These are phyloP conservation scores for Sparassis latifolia DNA, from an alignment of 1,284 basidiomycete species.

Conservation along the genomic window DNA sequence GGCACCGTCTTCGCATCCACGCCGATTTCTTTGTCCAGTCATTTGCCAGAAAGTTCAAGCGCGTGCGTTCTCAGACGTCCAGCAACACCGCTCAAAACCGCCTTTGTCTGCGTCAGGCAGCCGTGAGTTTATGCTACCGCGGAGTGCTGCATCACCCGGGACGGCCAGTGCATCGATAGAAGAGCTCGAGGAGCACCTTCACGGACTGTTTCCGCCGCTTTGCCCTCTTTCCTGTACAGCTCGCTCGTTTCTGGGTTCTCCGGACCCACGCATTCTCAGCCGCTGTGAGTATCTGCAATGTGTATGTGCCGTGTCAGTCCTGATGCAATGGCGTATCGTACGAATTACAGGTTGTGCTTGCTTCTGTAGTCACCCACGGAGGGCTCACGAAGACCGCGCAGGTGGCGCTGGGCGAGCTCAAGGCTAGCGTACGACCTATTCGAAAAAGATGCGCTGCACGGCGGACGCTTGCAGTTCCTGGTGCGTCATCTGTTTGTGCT, in stretches of 20 bases:
- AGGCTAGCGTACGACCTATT: slow-evolving; percentile 53
- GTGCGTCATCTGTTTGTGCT: slow-evolving; percentile 29
- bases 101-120: background rate
- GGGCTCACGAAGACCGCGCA: slow-evolving; percentile 57
- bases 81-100: background rate
- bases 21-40: no score
- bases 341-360: slow-evolving; percentile 52
- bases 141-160: background rate
- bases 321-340: background rate
- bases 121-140: background rate
- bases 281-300: slow-evolving; percentile 36
- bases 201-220: slow-evolving; percentile 55
- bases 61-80: background rate
- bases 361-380: slow-evolving; percentile 62
- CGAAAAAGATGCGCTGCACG: slow-evolving; percentile 47
- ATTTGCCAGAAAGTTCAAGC: no score
- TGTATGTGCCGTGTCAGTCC: background rate
- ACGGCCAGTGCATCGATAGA: background rate
- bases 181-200: slow-evolving; percentile 46
- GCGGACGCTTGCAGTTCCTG: slow-evolving; percentile 60
- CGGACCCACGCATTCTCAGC: slow-evolving; percentile 62
- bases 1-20: no score
- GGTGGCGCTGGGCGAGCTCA: slow-evolving; percentile 57
- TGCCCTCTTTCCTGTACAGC: slow-evolving; percentile 32
- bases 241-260: slow-evolving; percentile 42